A percentile compares a stretch with the other conserved stretches of the same genome.
These are phyloP conservation scores for Gleditsia sinensis DNA, from an alignment of 306 rosid species.

Conservation along the genomic window DNA sequence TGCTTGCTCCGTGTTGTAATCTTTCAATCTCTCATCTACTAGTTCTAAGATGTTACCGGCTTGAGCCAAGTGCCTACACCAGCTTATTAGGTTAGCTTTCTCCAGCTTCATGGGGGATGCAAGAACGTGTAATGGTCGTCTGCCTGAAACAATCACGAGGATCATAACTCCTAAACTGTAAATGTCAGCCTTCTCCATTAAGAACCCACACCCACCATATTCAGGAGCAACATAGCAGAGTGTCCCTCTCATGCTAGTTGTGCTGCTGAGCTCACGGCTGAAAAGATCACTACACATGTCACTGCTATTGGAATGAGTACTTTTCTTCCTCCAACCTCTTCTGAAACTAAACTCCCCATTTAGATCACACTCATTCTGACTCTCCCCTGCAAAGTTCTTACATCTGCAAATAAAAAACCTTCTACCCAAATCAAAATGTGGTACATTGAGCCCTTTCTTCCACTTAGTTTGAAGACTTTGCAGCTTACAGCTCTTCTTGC, in stretches of 20 bases:
- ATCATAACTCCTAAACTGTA: constrained; percentile 92
- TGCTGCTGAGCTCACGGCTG: constrained; percentile 95
- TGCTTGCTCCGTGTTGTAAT: constrained; percentile 77
- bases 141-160: constrained; percentile 89
- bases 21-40: constrained; percentile 79
- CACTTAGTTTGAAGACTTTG: constrained; percentile 55
- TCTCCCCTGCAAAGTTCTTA: constrained; percentile 49
- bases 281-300: constrained; percentile 86
- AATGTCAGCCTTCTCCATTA: constrained; percentile 90
- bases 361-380: constrained; percentile 51
- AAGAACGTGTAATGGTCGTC: constrained; percentile 86
- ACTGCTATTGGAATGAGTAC: constrained; percentile 59
- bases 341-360: constrained; percentile 90
- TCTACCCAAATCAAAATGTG: constrained; percentile 69
- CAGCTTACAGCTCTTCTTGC: constrained; percentile 65
- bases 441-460: constrained; percentile 72
- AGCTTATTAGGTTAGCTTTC: constrained; percentile 88
- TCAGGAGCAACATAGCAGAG: constrained; percentile 93
- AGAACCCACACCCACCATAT: constrained; percentile 79
- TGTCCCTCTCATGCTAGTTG: constrained; percentile 97
- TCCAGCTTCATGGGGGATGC: constrained; percentile 96
- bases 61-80: constrained; percentile 91
- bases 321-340: constrained; percentile 83
- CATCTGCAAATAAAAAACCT: constrained; percentile 53
- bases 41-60: constrained; percentile 79